Evolutionary conservation across 2,329 filamentous ascomycete genomes (phyloP), one percentile per base, ranked within the genome.

Genomic region (Colletotrichum kahawae): DNA sequence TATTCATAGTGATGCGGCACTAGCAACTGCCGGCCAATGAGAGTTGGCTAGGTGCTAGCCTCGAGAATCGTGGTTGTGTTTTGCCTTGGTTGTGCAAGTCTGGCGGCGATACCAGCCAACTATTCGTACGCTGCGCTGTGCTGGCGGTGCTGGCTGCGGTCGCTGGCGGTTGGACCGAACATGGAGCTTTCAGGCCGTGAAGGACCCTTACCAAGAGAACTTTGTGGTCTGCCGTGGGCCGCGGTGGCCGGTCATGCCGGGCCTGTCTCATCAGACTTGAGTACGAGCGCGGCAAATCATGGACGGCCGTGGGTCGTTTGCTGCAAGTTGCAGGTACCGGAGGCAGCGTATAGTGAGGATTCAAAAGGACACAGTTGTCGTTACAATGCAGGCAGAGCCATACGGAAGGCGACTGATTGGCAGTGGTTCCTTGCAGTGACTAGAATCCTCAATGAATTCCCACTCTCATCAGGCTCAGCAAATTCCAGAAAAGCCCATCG

Each of bases 291-390:
- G 57, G 67, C 43, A 70, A 66, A 57, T n/a, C 36, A 48, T 43
- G 70, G 48, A 31, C 65, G 65, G 65, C 51, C 51, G 65, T 67
- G 65, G 65, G 65, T 67, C 65, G 36, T 54, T 14, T n/a, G 43
- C 36, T 36, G n/a, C 38, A 27, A 56, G 24, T 27, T 68, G 14
- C 34, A 68, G 54, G 33, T 24, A 57, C 33, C 33, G 65, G 48
- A 57, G 65, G n/a, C 65, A 57, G 51, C 65, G 65, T 51, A 43
- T 51, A 65, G 63, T 13, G 34, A 18, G n/a, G n/a, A 66, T 24
- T 33, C 43, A n/a, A 59, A 36, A 74, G 71, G 71, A 74, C 60
- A 74, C 71, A 57, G 71, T 71, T 71, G 71, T 38, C 27, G 33
- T 51, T 70, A 13, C 51, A 31, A 31, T 21, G 65, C 51, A 57